Percentiles rank a stretch among this genome's conserved stretches.
These are phyloP conservation scores for Sicyos baderoa DNA, from an alignment of 306 rosid species.

Conservation along the genomic window DNA sequence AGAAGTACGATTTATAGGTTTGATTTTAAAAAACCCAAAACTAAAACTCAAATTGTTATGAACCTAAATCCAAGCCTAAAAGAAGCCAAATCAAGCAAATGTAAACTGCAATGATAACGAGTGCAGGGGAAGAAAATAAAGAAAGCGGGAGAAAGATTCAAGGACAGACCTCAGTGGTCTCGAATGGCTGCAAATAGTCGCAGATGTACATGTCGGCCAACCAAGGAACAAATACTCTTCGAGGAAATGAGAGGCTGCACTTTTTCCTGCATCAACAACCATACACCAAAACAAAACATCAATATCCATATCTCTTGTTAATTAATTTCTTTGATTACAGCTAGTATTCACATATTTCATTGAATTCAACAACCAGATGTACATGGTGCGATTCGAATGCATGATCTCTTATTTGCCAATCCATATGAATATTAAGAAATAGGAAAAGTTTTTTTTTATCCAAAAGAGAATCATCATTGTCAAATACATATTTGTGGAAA, in stretches of 20 bases:
- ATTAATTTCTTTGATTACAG: neutral
- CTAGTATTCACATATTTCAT: neutral
- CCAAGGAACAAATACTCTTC: slow-evolving; percentile 92
- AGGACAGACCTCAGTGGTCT: slow-evolving; percentile 64
- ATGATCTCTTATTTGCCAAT: no score
- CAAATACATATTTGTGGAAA: neutral
- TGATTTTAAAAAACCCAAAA: no score
- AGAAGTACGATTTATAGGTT: no score
- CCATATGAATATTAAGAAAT: no score
- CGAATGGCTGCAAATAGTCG: slow-evolving; percentile 83
- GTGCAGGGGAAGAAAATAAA: neutral
- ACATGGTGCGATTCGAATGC: no score
- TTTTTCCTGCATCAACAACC: slow-evolving; percentile 48
- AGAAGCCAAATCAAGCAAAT: neutral
- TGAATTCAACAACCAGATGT: neutral
- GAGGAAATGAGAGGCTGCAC: slow-evolving; percentile 64
- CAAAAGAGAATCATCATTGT: neutral
- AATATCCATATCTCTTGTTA: neutral
- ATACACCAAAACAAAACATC: neutral
- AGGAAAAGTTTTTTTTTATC: neutral
- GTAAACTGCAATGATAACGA: neutral
- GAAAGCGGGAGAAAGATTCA: neutral
- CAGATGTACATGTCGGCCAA: slow-evolving; percentile 54
- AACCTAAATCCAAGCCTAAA: no score
- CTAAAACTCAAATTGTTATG: no score